Percentiles rank a stretch among this genome's conserved stretches.
phyloP scores from a whole-genome alignment of 495 filamentous ascomycete genomes.

The Aspergillus affinis region DNA sequence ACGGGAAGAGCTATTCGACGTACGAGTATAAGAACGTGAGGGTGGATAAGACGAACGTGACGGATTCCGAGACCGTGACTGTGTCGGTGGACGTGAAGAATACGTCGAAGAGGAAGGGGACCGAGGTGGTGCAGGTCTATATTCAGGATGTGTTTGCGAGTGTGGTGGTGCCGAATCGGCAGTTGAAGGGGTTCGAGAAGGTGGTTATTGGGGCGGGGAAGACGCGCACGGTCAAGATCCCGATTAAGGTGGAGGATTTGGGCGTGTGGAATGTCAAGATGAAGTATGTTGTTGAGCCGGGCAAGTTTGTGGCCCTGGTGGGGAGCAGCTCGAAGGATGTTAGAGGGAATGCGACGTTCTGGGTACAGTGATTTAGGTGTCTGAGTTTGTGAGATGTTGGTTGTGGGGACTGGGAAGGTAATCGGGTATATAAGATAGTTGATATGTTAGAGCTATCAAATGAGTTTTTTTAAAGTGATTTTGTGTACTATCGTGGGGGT shows the following conservation, averaged over 20 bases:
- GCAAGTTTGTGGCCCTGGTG: slow-evolving; percentile 58
- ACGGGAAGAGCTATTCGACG: slow-evolving; percentile 64
- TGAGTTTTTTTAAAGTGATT: no score
- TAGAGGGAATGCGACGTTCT: slow-evolving; percentile 54
- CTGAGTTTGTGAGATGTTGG: no score
- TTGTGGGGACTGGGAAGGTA: no score
- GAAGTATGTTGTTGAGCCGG: slow-evolving; percentile 70
- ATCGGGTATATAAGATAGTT: no score
- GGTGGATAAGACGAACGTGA: slow-evolving; percentile 44
- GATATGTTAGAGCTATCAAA: no score
- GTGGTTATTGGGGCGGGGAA: slow-evolving; percentile 58
- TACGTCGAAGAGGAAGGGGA: slow-evolving; percentile 52
- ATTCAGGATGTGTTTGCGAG: slow-evolving; percentile 59
- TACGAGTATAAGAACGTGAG: slow-evolving; percentile 55
- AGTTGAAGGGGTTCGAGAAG: slow-evolving; percentile 70
- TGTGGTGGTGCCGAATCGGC: slow-evolving; percentile 63
- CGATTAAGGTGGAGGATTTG: slow-evolving; percentile 49
- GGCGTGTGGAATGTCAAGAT: slow-evolving; percentile 61
- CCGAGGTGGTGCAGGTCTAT: slow-evolving; percentile 71
- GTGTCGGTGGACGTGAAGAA: slow-evolving; percentile 58
- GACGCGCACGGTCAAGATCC: slow-evolving; percentile 56
- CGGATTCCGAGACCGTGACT: slow-evolving; percentile 41
- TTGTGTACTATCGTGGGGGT: no score
- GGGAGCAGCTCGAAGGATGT: slow-evolving; percentile 58
- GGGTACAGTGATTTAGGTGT: slow-evolving; percentile 31